Evolutionary conservation across 192 early-diverging fungal species (phyloP), one percentile per base, ranked within the genome.

Genomic region (Entrophospora sp.): DNA sequence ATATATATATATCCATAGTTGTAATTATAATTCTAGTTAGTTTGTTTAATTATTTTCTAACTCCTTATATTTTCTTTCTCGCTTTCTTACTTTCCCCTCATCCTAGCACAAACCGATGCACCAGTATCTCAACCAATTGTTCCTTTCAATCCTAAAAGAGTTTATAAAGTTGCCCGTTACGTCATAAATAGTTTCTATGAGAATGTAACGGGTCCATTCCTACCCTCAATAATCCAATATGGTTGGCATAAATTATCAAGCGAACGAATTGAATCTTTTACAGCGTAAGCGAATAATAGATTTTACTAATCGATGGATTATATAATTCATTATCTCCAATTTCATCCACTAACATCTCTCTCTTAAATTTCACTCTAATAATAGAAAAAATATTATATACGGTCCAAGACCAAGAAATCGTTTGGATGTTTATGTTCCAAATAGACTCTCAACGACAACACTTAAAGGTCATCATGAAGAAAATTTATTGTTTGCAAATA

Each of bases 211-310:
- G 64, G 62, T 22, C 62, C 49, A 1, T 66, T 66, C 18, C 38
- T 66, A 25, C 64, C 64, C 13, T 55, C 64, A 28, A 66, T 66
- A 28, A 9, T 66, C 22, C 49, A 55, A 66, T 66, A 66, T 66
- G 24, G 22, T 27, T 66, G 64, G 64, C 64, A 66, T 14, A 66
- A 55, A 1, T 24, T 66, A 12, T 66, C 64, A 24, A 49, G 40
- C 4, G 18, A 66, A 30, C 5, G 64, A 66, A 66, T 42, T 27
- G 27, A 28, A 31, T 40, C 32, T 18, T 40, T 36, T 12, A 25
- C 51, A 5, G 51, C 18, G 62, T 64, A 52, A 31, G 49, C 14
- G 1, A 27, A 22, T 52, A 12, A 52, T 52, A 1, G 49, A 3
- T 22, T 1, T 24, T n/a, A n/a, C n/a, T 52, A 24, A 52, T 52